Evolutionary conservation across 805 yeast genomes (phyloP), one percentile per base, ranked within the genome.

Genomic region (Metschnikowia drakensbergensis): DNA sequence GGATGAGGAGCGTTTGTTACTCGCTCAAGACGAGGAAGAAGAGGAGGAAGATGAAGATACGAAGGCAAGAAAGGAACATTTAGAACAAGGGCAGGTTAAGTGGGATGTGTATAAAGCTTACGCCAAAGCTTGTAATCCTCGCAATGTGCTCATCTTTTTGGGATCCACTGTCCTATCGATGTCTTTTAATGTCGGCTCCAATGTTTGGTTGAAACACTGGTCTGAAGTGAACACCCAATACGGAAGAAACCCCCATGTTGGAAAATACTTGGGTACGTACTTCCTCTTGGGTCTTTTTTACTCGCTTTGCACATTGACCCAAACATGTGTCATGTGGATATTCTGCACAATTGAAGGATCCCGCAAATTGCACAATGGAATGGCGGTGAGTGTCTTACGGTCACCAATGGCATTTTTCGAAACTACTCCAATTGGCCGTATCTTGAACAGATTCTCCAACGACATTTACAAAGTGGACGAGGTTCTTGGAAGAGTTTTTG

Each of bases 371-470:
- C 98, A 91, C 65, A 77, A 83, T 52, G 67, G 69, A 13, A 89
- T 91, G 97, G 82, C 91, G 4, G 67, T 51, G 9, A 59, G 69
- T 47, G 94, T 91, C 10, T 67, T 92, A 51, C 77, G 91, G 55
- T 94, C 97, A 0, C 97, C 97, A 53, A 92, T 91, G 97, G 79
- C 88, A 30, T 91, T 92, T 65, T 91, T 91, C 62, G 98, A 91
- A 67, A 89, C 96, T 1, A 91, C 98, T 0, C 98, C 97, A 48
- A 83, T 90, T 54, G 98, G 98, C 33, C 80, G 98, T 70, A 81
- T 91, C 49, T 72, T 90, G 65, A 91, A 91, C 72, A 76, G 98
- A 64, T 91, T 91, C 65, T 88, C 97, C 3, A 90, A 82, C 64
- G 98, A 91, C 74, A 80, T 91, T 46, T 88, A 88, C 69, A 87